Evolutionary conservation across 257 asterid genomes (phyloP).

Genomic region (Solanum raphanifolium): DNA sequence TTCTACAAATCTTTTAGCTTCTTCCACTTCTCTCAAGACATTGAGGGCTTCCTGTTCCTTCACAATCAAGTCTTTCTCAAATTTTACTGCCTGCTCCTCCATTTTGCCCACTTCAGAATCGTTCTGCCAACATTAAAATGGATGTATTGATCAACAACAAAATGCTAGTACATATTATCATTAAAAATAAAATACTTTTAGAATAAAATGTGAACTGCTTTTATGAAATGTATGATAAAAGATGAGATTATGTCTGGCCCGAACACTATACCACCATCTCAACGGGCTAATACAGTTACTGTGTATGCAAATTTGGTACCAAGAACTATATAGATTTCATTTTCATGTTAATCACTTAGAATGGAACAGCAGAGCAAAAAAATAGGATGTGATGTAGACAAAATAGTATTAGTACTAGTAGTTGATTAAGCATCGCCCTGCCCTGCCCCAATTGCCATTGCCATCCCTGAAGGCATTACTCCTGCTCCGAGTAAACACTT

Average conservation of each 20-base stretch:
- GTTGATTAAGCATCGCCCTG: not conserved
- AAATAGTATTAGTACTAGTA: not conserved
- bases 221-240: not conserved
- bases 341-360: not conserved
- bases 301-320: not conserved
- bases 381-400: not conserved
- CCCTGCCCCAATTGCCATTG: not conserved
- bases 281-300: no score
- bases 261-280: not conserved
- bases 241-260: not conserved
- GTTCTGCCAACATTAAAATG: constrained; percentile 17
- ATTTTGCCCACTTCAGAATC: constrained; percentile 28
- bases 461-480: not conserved
- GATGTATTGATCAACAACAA: not conserved
- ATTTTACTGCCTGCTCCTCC: constrained; percentile 45
- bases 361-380: not conserved
- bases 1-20: constrained; percentile 51
- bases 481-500: not conserved
- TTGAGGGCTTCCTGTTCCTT: constrained; percentile 57
- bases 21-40: constrained; percentile 54
- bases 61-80: constrained; percentile 53
- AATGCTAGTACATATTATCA: no score
- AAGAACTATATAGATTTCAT: not conserved
- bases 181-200: not conserved
- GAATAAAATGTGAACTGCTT: not conserved